phyloP scores from a whole-genome alignment of 2,329 filamentous ascomycete species.

The Trichophyton schoenleinii region DNA sequence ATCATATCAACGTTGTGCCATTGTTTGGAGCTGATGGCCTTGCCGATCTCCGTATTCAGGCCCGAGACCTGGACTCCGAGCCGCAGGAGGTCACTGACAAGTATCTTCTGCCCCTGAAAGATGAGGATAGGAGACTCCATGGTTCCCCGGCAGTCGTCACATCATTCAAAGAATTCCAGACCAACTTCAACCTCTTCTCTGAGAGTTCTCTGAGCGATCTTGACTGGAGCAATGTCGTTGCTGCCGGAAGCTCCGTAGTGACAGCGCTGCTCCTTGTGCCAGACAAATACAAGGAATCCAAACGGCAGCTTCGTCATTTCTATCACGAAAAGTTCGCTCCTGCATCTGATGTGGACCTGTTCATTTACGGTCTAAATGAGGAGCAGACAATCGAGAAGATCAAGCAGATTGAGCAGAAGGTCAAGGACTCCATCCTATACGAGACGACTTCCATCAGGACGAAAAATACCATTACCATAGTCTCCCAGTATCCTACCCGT shows the following conservation, averaged over 20 bases:
- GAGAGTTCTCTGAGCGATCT: conserved; percentile 64
- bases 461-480: conserved; percentile 78
- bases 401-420: conserved; percentile 61
- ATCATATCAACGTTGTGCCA: conserved; percentile 19
- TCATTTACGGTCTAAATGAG: conserved; percentile 67
- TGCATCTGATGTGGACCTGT: conserved; percentile 76
- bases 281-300: conserved; percentile 38
- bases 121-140: conserved; percentile 44
- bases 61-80: conserved; percentile 17
- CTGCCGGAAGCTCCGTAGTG: conserved; percentile 66
- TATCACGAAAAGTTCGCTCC: conserved; percentile 73
- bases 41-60: conserved; percentile 14
- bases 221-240: conserved; percentile 73
- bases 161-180: conserved; percentile 57
- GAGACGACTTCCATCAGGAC: conserved; percentile 72
- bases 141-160: conserved; percentile 56
- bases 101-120: conserved; percentile 18
- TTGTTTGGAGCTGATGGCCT: conserved; percentile 16
- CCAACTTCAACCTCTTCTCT: conserved; percentile 70
- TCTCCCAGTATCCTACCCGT: conserved; percentile 67
- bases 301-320: conserved; percentile 40
- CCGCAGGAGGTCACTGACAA: conserved; percentile 16
- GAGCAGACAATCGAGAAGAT: conserved; percentile 73
- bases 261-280: conserved; percentile 65
- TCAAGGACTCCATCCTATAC: conserved; percentile 65